Evolutionary conservation across 1,284 basidiomycete species (phyloP).

Genomic region (Retiboletus fuscus): DNA sequence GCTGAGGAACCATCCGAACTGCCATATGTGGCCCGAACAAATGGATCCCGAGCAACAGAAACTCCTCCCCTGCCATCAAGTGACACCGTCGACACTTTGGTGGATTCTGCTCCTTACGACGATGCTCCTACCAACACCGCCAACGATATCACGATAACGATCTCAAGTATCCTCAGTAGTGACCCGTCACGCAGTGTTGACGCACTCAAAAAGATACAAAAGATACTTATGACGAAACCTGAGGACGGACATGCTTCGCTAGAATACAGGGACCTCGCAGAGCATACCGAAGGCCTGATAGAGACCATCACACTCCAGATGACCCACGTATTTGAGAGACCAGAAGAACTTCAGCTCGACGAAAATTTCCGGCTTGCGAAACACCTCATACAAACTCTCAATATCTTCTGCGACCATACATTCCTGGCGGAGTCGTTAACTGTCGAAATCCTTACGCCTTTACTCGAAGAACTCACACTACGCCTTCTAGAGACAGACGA

Average conservation of each 20-base stretch:
- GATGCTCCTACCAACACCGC: slow-evolving; percentile 33
- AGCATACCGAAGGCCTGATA: slow-evolving; percentile 87
- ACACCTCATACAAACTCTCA: slow-evolving; percentile 94
- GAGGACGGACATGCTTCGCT: slow-evolving; percentile 75
- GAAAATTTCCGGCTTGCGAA: slow-evolving; percentile 93
- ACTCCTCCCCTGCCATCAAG: slow-evolving; percentile 35
- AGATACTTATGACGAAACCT: slow-evolving; percentile 79
- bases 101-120: slow-evolving; percentile 43
- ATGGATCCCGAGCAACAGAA: slow-evolving; percentile 37
- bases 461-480: slow-evolving; percentile 89
- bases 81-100: slow-evolving; percentile 45
- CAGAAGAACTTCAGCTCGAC: slow-evolving; percentile 76
- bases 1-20: slow-evolving; percentile 48
- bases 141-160: slow-evolving; percentile 80
- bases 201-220: slow-evolving; percentile 91
- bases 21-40: slow-evolving; percentile 42
- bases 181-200: slow-evolving; percentile 91
- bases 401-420: slow-evolving; percentile 90
- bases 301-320: slow-evolving; percentile 91
- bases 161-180: slow-evolving; percentile 86
- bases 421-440: slow-evolving; percentile 86
- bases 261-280: slow-evolving; percentile 81
- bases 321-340: slow-evolving; percentile 87
- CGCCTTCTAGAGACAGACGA: slow-evolving; percentile 94
- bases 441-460: slow-evolving; percentile 79